Conservation (phyloP, 2,329 filamentous ascomycete genomes). For the Botryotinia calthae region DNA sequence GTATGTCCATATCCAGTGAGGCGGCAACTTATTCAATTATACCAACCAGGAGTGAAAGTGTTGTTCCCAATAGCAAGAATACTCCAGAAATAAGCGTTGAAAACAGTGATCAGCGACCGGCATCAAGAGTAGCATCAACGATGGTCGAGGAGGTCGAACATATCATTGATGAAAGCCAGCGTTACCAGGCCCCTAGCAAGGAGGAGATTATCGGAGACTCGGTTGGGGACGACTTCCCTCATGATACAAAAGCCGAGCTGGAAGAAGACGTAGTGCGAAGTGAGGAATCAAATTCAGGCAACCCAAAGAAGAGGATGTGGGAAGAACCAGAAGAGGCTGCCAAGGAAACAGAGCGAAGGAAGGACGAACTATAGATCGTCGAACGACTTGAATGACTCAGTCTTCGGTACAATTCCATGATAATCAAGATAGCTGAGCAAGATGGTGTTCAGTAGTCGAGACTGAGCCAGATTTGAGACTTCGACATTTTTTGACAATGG, state of each 20-base stretch:
- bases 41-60: conserved; percentile 26
- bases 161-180: conserved; percentile 46
- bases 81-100: background rate
- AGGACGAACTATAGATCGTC: conserved; percentile 36
- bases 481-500: background rate
- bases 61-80: background rate
- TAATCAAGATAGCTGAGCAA: too few species aligned
- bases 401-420: background rate
- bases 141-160: conserved; percentile 54
- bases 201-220: conserved; percentile 33
- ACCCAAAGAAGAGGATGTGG: conserved; percentile 62
- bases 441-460: background rate
- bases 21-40: conserved; percentile 22
- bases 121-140: conserved; percentile 32
- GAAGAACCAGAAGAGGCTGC: conserved; percentile 48
- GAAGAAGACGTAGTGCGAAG: background rate
- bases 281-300: conserved; percentile 40
- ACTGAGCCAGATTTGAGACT: background rate
- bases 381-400: background rate
- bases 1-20: conserved; percentile 22
- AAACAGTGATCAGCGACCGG: background rate
- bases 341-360: conserved; percentile 31
- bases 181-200: conserved; percentile 39
- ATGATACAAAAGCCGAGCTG: background rate
- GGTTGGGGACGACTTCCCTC: conserved; percentile 32